Evolutionary conservation across 2,329 filamentous ascomycete genomes (phyloP).

Genomic region (Colletotrichum noveboracense): DNA sequence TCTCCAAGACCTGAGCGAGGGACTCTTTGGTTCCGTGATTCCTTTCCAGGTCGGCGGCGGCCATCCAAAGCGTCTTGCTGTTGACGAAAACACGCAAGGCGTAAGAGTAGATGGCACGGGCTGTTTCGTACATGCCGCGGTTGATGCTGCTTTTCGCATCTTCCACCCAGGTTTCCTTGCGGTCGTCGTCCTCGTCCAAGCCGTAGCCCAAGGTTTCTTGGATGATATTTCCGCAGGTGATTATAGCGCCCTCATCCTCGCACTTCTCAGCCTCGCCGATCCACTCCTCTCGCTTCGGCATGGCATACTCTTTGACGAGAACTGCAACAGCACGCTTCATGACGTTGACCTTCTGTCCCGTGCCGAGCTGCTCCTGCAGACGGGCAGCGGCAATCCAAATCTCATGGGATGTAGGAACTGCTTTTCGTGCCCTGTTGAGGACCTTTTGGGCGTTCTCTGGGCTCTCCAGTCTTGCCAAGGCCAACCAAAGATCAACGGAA

Average conservation of each 20-base stretch:
- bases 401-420: slow-evolving; percentile 89
- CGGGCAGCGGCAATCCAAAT: slow-evolving; percentile 96
- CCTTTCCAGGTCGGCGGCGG: slow-evolving; percentile 88
- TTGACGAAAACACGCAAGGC: slow-evolving; percentile 88
- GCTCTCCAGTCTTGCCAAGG: slow-evolving; percentile 85
- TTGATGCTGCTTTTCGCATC: slow-evolving; percentile 85
- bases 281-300: slow-evolving; percentile 98
- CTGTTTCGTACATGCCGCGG: slow-evolving; percentile 85
- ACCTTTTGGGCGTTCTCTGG: slow-evolving; percentile 94
- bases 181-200: slow-evolving; percentile 93
- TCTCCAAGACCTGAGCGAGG: slow-evolving; percentile 85
- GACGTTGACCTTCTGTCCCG: slow-evolving; percentile 80
- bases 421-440: slow-evolving; percentile 92
- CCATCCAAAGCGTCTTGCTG: slow-evolving; percentile 87
- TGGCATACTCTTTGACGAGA: slow-evolving; percentile 88
- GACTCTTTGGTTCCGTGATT: slow-evolving; percentile 85
- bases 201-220: slow-evolving; percentile 92
- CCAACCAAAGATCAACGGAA: slow-evolving; percentile 94
- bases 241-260: slow-evolving; percentile 85
- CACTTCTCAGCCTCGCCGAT: slow-evolving; percentile 93
- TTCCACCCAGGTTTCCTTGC: slow-evolving; percentile 94
- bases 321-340: slow-evolving; percentile 94
- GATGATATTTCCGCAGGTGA: slow-evolving; percentile 90
- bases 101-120: slow-evolving; percentile 91
- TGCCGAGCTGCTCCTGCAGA: slow-evolving; percentile 86